Evolutionary conservation across 345 rosid genomes (phyloP).

Genomic region (Eucalyptus cloeziana): DNA sequence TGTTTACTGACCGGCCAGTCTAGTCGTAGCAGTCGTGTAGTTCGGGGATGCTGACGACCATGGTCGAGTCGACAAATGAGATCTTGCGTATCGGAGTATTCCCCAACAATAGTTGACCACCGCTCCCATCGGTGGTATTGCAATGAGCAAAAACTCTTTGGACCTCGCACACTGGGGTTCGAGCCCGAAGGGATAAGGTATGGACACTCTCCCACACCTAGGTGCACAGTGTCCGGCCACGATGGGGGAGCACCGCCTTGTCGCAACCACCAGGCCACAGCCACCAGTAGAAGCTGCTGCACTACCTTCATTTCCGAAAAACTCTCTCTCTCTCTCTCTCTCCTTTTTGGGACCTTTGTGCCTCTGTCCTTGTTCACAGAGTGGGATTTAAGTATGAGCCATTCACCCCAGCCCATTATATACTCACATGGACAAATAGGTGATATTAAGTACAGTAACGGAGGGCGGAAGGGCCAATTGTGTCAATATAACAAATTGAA

Average conservation of each 20-base stretch:
- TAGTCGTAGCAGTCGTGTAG: rapidly evolving
- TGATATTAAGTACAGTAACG: too few relatives aligned
- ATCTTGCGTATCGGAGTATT: background rate
- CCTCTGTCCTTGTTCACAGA: background rate
- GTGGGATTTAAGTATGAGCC: background rate
- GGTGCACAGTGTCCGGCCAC: background rate
- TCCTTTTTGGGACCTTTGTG: background rate
- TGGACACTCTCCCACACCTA: background rate
- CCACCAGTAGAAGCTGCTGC: background rate
- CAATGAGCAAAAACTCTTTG: rapidly evolving
- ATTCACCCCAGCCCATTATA: background rate
- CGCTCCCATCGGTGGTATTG: rapidly evolving
- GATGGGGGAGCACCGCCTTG: background rate
- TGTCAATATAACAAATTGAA: too few relatives aligned
- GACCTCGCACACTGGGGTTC: background rate
- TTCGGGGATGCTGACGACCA: background rate
- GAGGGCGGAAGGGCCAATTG: too few relatives aligned
- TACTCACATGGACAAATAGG: background rate
- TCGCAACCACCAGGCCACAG: background rate
- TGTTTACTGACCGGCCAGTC: rapidly evolving
- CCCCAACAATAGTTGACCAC: background rate
- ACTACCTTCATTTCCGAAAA: background rate
- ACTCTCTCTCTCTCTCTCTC: background rate
- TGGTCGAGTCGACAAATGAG: background rate
- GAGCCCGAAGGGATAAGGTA: background rate